These are phyloP conservation scores for Saxispiralis lemnorum DNA, from an alignment of 495 filamentous ascomycete genomes.

Conservation along the genomic window DNA sequence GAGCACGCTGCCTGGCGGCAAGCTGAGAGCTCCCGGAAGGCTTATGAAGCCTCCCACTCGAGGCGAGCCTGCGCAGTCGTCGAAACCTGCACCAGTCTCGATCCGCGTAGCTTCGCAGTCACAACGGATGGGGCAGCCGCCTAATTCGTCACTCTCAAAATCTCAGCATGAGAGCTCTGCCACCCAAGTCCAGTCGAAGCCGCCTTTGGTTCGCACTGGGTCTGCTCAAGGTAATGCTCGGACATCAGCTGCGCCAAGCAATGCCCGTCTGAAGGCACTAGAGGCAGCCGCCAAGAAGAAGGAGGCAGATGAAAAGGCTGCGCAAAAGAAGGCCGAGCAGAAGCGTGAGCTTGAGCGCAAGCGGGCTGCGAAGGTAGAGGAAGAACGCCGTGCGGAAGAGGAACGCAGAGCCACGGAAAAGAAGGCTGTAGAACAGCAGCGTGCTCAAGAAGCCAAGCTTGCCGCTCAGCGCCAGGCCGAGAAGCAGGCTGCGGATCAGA, in stretches of 20 bases:
- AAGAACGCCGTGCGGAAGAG: conserved; percentile 30
- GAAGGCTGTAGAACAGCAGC: conserved; percentile 33
- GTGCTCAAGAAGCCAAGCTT: conserved; percentile 44
- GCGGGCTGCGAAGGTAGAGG: conserved; percentile 42
- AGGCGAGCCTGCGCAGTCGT: conserved; percentile 35
- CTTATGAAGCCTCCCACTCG: conserved; percentile 49
- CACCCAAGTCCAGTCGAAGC: conserved; percentile 31
- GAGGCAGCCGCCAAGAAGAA: conserved; percentile 56
- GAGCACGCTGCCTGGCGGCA: conserved; percentile 32
- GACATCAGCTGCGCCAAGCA: conserved; percentile 44
- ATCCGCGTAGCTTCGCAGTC: conserved; percentile 57
- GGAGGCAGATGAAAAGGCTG: conserved; percentile 61
- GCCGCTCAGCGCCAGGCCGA: conserved; percentile 48
- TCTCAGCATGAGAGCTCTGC: conserved; percentile 19
- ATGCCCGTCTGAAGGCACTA: conserved; percentile 32
- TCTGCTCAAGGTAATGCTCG: conserved; percentile 23
- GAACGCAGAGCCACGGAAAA: conserved; percentile 32
- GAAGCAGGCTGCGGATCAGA: conserved; percentile 42
- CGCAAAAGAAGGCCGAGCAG: conserved; percentile 60
- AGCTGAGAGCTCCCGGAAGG: conserved; percentile 36
- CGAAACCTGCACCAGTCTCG: conserved; percentile 57
- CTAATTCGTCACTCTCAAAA: conserved; percentile 32
- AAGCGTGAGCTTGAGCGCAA: conserved; percentile 64
- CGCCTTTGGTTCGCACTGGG: conserved; percentile 36
- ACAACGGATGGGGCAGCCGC: conserved; percentile 10